A percentile compares a stretch with the other conserved stretches of the same genome.
Conservation (phyloP, 2,329 filamentous ascomycete genomes). For the Passalora sequoiae region DNA sequence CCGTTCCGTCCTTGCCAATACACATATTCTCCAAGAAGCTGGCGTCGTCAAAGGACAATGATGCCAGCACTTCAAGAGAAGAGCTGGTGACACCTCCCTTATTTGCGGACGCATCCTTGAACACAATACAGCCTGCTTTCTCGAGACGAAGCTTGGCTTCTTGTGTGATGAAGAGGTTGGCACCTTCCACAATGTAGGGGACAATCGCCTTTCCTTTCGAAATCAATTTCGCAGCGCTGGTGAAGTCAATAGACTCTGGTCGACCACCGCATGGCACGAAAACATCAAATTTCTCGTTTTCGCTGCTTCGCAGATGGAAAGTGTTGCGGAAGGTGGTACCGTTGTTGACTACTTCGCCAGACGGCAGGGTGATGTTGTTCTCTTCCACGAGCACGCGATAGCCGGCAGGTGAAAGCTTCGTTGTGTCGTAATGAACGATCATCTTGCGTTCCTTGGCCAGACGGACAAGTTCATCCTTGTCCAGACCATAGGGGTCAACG, state of each 20-base stretch:
- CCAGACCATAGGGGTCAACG: slow-evolving; percentile 83
- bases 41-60: slow-evolving; percentile 85
- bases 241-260: slow-evolving; percentile 92
- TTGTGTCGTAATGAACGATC: slow-evolving; percentile 79
- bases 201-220: slow-evolving; percentile 80
- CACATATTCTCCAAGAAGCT: slow-evolving; percentile 94
- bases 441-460: slow-evolving; percentile 82
- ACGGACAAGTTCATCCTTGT: slow-evolving; percentile 75
- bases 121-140: slow-evolving; percentile 87
- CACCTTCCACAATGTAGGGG: slow-evolving; percentile 94
- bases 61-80: slow-evolving; percentile 90
- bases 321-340: slow-evolving; percentile 96
- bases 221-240: slow-evolving; percentile 81
- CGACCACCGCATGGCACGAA: slow-evolving; percentile 97
- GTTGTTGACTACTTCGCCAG: slow-evolving; percentile 79
- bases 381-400: slow-evolving; percentile 93
- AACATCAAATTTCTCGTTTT: slow-evolving; percentile 63
- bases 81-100: slow-evolving; percentile 98
- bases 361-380: slow-evolving; percentile 78
- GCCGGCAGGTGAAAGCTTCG: slow-evolving; percentile 79
- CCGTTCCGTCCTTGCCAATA: slow-evolving; percentile 66
- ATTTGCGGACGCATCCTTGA: slow-evolving; percentile 97
- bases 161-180: slow-evolving; percentile 97
- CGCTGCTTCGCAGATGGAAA: slow-evolving; percentile 70
- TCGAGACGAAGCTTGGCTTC: slow-evolving; percentile 94